Conservation (phyloP, 495 filamentous ascomycete genomes). For the Cudoniella acicularis region DNA sequence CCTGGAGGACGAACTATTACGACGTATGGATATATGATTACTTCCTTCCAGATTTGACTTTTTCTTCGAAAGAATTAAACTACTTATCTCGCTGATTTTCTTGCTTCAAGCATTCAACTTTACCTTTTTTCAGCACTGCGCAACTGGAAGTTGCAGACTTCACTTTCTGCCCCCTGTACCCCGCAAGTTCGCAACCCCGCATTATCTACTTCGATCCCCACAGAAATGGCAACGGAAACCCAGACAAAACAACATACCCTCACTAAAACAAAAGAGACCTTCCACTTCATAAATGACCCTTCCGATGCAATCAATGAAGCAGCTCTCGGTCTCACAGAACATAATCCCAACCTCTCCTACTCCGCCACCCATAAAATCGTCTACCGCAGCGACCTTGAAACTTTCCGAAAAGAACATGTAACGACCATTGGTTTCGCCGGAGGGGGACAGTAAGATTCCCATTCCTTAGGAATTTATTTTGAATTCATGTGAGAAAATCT, state of each 20-base stretch:
- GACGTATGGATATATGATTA: background rate
- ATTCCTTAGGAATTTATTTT: background rate
- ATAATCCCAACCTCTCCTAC: conserved; percentile 16
- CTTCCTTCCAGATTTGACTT: background rate
- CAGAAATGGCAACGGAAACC: conserved; percentile 13
- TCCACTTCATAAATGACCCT: conserved; percentile 22
- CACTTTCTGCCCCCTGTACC: no score
- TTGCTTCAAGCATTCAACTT: background rate
- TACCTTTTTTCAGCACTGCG: background rate
- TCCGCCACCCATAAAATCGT: conserved; percentile 18
- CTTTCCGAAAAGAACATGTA: conserved; percentile 18
- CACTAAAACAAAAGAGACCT: conserved; percentile 11
- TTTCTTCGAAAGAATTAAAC: background rate
- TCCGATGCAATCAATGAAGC: conserved; percentile 19
- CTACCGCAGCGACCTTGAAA: conserved; percentile 17
- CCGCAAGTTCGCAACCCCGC: conserved; percentile 13
- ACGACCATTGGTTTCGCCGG: conserved; percentile 23
- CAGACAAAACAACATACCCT: conserved; percentile 6
- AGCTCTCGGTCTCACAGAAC: conserved; percentile 17
- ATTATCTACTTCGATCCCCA: background rate
- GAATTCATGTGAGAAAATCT: no score
- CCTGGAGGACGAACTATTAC: background rate
- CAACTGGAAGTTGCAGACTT: no score
- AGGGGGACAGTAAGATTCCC: conserved; percentile 17
- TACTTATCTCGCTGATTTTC: background rate